Evolutionary conservation across 225 moss, liverwort and hornwort species (phyloP).

Genomic region (Takakia lepidozioides): DNA sequence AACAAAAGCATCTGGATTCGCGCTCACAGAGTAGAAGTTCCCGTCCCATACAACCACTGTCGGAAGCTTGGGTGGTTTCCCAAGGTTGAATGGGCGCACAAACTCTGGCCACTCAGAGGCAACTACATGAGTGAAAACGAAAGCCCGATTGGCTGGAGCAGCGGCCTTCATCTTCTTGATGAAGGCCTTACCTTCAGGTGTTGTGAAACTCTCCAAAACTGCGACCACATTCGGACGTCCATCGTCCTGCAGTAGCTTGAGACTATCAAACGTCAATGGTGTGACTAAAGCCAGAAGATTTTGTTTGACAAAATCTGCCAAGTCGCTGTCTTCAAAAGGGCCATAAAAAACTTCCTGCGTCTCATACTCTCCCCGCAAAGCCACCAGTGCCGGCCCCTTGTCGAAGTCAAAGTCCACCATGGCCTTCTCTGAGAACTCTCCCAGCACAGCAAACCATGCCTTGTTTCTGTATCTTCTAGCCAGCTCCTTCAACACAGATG

Average conservation of each 20-base stretch:
- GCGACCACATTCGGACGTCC: conserved; percentile 66
- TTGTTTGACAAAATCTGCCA: conserved; percentile 54
- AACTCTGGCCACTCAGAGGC: conserved; percentile 59
- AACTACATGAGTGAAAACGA: conserved; percentile 67
- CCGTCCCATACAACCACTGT: conserved; percentile 72
- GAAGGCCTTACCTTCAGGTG: conserved; percentile 26
- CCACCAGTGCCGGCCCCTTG: conserved; percentile 65
- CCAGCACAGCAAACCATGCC: conserved; percentile 74
- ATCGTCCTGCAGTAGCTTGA: conserved; percentile 59
- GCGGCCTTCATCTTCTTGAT: conserved; percentile 65
- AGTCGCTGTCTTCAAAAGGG: conserved; percentile 40
- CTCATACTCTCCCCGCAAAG: conserved; percentile 25
- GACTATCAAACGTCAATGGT: conserved; percentile 38
- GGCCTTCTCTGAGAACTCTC: conserved; percentile 47
- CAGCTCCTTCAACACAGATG: conserved; percentile 46
- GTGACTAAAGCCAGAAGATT: conserved; percentile 70
- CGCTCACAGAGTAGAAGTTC: conserved; percentile 51
- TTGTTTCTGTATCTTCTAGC: conserved; percentile 58
- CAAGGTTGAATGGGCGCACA: conserved; percentile 73
- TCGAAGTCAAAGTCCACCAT: conserved; percentile 75
- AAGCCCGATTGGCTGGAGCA: conserved; percentile 55
- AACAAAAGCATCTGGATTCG: conserved; percentile 51
- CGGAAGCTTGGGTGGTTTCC: conserved; percentile 51
- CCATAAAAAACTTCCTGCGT: conserved; percentile 47
- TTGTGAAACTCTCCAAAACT: conserved; percentile 38